Evolutionary conservation across 1,139 yeast species (phyloP).

Genomic region (Arxiozyma slooffiae): DNA sequence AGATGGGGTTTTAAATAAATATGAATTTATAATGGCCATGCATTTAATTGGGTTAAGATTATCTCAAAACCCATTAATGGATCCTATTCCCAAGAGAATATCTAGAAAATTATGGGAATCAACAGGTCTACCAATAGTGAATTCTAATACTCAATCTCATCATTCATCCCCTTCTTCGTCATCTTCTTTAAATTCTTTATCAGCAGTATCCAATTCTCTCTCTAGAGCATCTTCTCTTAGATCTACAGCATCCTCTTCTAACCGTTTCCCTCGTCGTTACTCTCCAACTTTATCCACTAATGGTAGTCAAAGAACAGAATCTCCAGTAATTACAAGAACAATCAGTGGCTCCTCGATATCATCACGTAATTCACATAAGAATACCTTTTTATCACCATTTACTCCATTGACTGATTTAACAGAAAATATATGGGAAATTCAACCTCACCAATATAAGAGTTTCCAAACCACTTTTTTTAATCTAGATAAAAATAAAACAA

Average conservation of each 20-base stretch:
- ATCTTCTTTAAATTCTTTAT: conserved; percentile 1
- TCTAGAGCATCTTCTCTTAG: neutral
- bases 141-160: neutral
- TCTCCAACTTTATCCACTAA: conserved; percentile 1
- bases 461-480: conserved; percentile 68
- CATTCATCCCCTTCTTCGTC: conserved; percentile 2
- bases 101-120: conserved; percentile 64
- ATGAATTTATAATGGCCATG: conserved; percentile 88
- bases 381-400: conserved; percentile 22
- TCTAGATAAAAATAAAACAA: conserved; percentile 55
- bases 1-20: conserved; percentile 58
- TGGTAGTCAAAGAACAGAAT: neutral
- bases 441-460: conserved; percentile 60
- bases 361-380: conserved; percentile 36
- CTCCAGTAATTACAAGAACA: conserved; percentile 6
- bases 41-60: conserved; percentile 78
- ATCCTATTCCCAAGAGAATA: conserved; percentile 30
- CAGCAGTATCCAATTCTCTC: neutral
- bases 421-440: conserved; percentile 51
- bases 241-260: neutral
- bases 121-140: conserved; percentile 15
- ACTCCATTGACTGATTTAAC: conserved; percentile 1
- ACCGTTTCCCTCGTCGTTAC: neutral
- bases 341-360: conserved; percentile 3
- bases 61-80: conserved; percentile 47